Percentiles rank a stretch among this genome's conserved stretches.
Evolutionary conservation across 371 early-diverging fungal genomes (phyloP).

Genomic region (Apophysomyces ossiformis): DNA sequence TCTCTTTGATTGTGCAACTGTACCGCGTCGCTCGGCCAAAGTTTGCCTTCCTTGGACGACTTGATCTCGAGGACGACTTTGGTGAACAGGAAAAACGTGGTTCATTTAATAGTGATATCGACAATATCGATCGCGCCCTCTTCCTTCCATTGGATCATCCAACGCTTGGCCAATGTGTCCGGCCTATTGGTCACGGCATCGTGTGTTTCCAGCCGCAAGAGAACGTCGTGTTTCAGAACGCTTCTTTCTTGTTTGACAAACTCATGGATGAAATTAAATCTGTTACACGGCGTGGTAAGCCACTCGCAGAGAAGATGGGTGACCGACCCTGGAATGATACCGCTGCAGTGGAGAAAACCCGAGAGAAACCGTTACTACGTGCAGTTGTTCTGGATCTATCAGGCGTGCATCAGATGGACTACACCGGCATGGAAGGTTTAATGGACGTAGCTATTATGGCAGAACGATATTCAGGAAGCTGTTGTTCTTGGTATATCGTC

Average conservation of each 20-base stretch:
- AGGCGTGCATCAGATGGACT: conserved; percentile 79
- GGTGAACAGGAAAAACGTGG: background rate
- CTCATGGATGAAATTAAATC: conserved; percentile 43
- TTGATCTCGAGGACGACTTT: conserved; percentile 18
- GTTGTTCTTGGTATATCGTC: conserved; percentile 44
- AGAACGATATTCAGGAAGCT: conserved; percentile 39
- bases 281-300: conserved; percentile 39
- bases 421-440: conserved; percentile 77
- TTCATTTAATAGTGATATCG: background rate
- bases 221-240: conserved; percentile 76
- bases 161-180: conserved; percentile 21
- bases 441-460: conserved; percentile 47
- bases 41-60: conserved; percentile 37
- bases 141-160: conserved; percentile 32
- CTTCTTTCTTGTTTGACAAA: conserved; percentile 53
- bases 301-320: conserved; percentile 33
- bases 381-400: conserved; percentile 84
- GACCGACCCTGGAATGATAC: conserved; percentile 56
- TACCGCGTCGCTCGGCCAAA: conserved; percentile 70
- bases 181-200: conserved; percentile 57
- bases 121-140: conserved; percentile 9
- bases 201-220: conserved; percentile 72
- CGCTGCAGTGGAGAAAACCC: conserved; percentile 14
- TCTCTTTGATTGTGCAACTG: conserved; percentile 69
- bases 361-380: conserved; percentile 39